A percentile compares a stretch with the other conserved stretches of the same genome.
Evolutionary conservation across 129 eudicot genomes (phyloP).

Genomic region (Deinandra increscens): DNA sequence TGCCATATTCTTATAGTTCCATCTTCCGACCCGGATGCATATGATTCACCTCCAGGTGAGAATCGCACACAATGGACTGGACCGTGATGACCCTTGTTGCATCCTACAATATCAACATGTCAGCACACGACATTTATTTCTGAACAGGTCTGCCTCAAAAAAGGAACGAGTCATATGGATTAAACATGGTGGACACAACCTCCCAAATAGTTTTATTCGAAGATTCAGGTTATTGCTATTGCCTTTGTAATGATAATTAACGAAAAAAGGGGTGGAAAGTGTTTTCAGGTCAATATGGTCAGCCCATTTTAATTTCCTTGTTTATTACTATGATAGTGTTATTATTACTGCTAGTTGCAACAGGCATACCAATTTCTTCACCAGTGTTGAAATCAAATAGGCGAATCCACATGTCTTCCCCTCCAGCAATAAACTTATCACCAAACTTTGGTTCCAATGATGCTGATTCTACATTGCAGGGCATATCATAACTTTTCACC

Average conservation of each 20-base stretch:
- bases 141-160: neutral
- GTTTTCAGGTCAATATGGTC: no score
- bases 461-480: constrained; percentile 68
- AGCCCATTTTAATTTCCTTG: no score
- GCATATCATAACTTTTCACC: constrained; percentile 84
- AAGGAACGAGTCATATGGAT: neutral
- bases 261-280: no score
- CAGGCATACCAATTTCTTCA: constrained; percentile 64
- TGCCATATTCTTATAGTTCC: constrained; percentile 92
- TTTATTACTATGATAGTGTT: neutral
- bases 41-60: constrained; percentile 87
- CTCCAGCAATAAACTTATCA: constrained; percentile 72
- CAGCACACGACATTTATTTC: neutral
- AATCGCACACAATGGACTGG: constrained; percentile 86
- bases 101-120: constrained; percentile 35
- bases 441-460: constrained; percentile 76
- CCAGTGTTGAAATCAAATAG: constrained; percentile 74
- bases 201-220: neutral
- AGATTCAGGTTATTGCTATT: neutral
- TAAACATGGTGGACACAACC: neutral
- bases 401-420: constrained; percentile 90
- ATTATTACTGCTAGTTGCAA: neutral
- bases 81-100: constrained; percentile 95
- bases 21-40: constrained; percentile 92
- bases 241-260: neutral